These are phyloP conservation scores for Coemansia pectinata DNA, from an alignment of 192 early-diverging fungal species.

Conservation along the genomic window DNA sequence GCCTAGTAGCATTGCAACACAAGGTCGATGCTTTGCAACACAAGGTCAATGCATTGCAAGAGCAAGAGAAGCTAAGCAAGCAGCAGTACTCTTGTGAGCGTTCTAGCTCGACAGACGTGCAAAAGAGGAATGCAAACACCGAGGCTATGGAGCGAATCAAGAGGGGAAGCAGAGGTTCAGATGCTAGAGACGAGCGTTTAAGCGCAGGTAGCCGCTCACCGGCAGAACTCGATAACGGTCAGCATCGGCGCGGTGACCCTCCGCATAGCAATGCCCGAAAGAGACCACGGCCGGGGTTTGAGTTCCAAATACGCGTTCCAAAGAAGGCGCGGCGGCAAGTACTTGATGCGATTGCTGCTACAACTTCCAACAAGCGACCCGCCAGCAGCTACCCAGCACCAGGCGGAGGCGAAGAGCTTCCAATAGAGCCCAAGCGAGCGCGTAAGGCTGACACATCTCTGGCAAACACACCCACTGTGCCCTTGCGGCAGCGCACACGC, in stretches of 20 bases:
- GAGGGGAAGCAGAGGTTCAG: background rate
- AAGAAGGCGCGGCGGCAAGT: constrained; percentile 36
- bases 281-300: constrained; percentile 13
- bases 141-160: background rate
- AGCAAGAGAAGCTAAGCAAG: constrained; percentile 9
- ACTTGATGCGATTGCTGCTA: constrained; percentile 24
- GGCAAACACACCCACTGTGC: background rate
- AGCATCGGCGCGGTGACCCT: background rate
- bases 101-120: background rate
- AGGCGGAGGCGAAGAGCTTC: background rate
- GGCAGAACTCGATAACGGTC: background rate
- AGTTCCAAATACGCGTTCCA: constrained; percentile 34
- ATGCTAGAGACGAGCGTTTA: background rate
- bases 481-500: background rate
- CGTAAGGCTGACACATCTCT: constrained; percentile 14
- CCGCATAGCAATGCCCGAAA: constrained; percentile 8
- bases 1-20: constrained; percentile 6
- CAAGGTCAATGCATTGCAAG: constrained; percentile 6
- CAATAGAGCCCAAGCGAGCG: constrained; percentile 13
- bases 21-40: constrained; percentile 3
- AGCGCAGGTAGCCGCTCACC: background rate
- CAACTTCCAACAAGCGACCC: constrained; percentile 13
- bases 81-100: constrained; percentile 5
- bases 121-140: background rate
- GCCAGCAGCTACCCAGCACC: background rate